Conservation (phyloP, 2,329 filamentous ascomycete genomes). For the Colletotrichum sojae region DNA sequence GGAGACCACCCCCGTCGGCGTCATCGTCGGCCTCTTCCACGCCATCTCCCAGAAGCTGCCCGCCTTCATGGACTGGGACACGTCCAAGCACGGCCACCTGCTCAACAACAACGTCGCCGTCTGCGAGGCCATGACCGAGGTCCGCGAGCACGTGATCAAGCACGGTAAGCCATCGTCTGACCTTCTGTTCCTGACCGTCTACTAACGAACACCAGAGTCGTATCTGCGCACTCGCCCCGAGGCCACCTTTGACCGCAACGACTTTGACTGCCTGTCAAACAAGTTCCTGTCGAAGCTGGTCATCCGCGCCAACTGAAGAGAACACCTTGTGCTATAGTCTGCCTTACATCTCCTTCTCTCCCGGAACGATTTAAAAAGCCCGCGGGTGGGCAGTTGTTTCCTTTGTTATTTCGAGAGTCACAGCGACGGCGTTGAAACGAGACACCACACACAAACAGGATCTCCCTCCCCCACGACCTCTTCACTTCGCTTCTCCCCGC, state of each 20-base stretch:
- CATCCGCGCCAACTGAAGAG: constrained; percentile 86
- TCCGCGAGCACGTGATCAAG: constrained; percentile 91
- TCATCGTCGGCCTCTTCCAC: constrained; percentile 96
- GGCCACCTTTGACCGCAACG: constrained; percentile 87
- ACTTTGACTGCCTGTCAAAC: constrained; percentile 96
- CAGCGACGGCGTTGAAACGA: constrained; percentile 43
- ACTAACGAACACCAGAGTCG: constrained; percentile 75
- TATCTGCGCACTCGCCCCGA: constrained; percentile 87
- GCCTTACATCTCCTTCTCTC: constrained; percentile 36
- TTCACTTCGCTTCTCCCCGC: constrained; percentile 34
- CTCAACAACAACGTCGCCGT: constrained; percentile 93
- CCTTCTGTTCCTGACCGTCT: neutral
- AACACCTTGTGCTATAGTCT: constrained; percentile 39
- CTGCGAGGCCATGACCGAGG: constrained; percentile 96
- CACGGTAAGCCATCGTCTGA: constrained; percentile 77
- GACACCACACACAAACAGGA: constrained; percentile 32
- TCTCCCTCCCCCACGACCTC: constrained; percentile 23
- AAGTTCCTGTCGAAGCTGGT: constrained; percentile 98
- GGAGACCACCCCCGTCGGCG: constrained; percentile 95
- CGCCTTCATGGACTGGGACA: constrained; percentile 94
- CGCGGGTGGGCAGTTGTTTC: constrained; percentile 34
- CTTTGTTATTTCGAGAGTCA: constrained; percentile 42
- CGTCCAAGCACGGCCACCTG: constrained; percentile 88
- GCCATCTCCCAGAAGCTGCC: constrained; percentile 98
- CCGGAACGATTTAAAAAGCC: constrained; percentile 24